Base-by-base conservation (phyloP, 2,329 filamentous ascomycete species). In the Epichloe gansuensis region DNA sequence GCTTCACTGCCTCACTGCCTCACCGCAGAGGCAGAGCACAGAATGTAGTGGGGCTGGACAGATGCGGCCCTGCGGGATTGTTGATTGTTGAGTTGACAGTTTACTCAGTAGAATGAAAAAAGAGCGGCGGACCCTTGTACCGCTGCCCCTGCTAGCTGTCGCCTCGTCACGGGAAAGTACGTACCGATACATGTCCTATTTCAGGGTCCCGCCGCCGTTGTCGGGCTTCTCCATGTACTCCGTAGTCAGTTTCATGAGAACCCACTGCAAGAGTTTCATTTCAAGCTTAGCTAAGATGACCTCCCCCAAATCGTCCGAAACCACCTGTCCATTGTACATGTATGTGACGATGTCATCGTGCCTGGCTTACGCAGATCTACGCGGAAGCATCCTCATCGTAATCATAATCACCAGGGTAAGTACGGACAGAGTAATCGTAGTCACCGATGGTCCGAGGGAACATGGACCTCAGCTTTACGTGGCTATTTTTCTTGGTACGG, bases 61-160 rank as follows among this genome's bases (percentile, higher is more conserved):
- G 27, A 11, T 31, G 27, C 3, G 8, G 27, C 27, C 27, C 27
- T 31, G 27, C 27, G 27, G 45, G 17, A 21, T 21, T 6, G 42
- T 38, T 31, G 39, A 50, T 47, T 53, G 51, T 53, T 53, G 51
- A 53, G 50, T 53, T 34, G 46, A 31, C 46, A 31, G 27, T 47
- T 21, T 5, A 21, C 2, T 21, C 17, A 2, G 17, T 21, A 21
- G 31, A 17, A 13, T 39, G 36, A 25, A 34, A 15, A 31, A 31
- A 5, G 25, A 40, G 49, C 31, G 35, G 49, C 43, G 35, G 27
- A 49, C n/a, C 47, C 51, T 34, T 44, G 41, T 41, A 27, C 41
- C 25, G 31, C 46, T 17, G 31, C 45, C 39, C 36, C 23, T 42
- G 23, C 25, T 39, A 44, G 44, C 31, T n/a, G n/a, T 34, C 9